Base-by-base conservation (phyloP, 306 rosid species). In the Cucurbita argyrosperma region DNA sequence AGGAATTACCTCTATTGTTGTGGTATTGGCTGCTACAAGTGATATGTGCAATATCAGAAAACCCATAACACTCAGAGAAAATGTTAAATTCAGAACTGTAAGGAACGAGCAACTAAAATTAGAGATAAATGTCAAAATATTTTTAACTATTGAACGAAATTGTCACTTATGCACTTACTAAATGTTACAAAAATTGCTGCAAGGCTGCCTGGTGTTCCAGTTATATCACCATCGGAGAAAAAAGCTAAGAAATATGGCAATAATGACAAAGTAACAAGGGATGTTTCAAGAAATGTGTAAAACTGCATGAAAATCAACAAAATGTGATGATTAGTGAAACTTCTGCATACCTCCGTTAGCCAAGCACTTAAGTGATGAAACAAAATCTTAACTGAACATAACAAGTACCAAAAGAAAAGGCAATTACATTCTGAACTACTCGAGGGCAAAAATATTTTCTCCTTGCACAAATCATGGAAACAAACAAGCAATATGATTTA, bases 51-150 rank as follows among this genome's bases (percentile, higher is more conserved):
- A 79, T 71, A 88, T 83, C 79, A 81, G 74, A 75, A 90, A 90
- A 53, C 96, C 91, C 85, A 88, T 26, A 71, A 90, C 80, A 45
- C 96, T 88, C 72, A 88, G 35, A 9, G 84, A 72, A 63, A 89
- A 89, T 43, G 90, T 86, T 10, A 86, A 76, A 82, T 90, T 88
- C 80, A 90, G 79, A 82, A 88, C 96, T 90, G 87, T 79, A 82
- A 16, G 77, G 21, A 73, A 58, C 40, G 23, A 39, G 56, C 11
- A 52, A 60, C 72, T 19, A 54, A 71, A 19, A 62, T 75, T 16
- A 74, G 62, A 6, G 64, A 75, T 66, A 72, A 45, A 66, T 61
- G 74, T 50, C 6, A 6, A 51, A 39, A 38, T 19, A 10, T 37
- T 7, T 30, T 30, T 42, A 43, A 51, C 13, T 55, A 43, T 4